Evolutionary conservation across 352 stramenopile genomes (phyloP).

Genomic region (Aphanomyces stellatus): DNA sequence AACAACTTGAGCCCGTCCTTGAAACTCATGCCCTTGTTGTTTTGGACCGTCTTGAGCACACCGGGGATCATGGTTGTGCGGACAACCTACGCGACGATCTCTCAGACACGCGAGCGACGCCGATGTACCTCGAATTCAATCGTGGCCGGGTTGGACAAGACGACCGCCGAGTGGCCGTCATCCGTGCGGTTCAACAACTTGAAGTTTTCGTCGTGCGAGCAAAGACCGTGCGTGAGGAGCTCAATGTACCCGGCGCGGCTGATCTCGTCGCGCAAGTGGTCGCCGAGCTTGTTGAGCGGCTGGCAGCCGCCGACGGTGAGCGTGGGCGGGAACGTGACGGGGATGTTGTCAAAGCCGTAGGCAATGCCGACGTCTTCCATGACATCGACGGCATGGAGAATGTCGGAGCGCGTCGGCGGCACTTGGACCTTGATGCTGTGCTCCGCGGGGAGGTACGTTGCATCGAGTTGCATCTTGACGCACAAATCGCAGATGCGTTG

Average conservation of each 20-base stretch:
- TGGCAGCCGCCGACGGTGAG: conserved; percentile 94
- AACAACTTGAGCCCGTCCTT: conserved; percentile 98
- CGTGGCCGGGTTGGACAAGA: conserved; percentile 97
- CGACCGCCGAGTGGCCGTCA: conserved; percentile 84
- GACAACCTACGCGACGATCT: conserved; percentile 64
- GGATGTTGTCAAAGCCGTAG: conserved; percentile 99
- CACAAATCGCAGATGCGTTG: conserved; percentile 89
- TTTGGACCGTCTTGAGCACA: conserved; percentile 97
- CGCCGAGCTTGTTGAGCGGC: conserved; percentile 96
- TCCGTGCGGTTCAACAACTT: conserved; percentile 84
- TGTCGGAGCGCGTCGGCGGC: conserved; percentile 96
- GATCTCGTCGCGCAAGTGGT: conserved; percentile 98
- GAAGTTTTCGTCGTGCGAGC: conserved; percentile 97
- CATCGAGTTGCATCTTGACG: conserved; percentile 98
- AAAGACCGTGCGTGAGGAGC: conserved; percentile 96
- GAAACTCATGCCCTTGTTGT: conserved; percentile 97
- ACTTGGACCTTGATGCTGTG: conserved; percentile 89
- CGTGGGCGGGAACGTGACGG: conserved; percentile 90
- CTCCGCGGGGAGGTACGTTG: conserved; percentile 45
- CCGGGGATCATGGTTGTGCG: conserved; percentile 97
- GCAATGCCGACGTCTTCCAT: conserved; percentile 99
- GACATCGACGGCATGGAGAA: conserved; percentile 98
- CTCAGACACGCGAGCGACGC: background rate
- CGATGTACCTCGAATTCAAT: conserved; percentile 94
- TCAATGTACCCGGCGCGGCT: conserved; percentile 96